Evolutionary conservation across 257 asterid genomes (phyloP).

Genomic region (Sherardia arvensis): DNA sequence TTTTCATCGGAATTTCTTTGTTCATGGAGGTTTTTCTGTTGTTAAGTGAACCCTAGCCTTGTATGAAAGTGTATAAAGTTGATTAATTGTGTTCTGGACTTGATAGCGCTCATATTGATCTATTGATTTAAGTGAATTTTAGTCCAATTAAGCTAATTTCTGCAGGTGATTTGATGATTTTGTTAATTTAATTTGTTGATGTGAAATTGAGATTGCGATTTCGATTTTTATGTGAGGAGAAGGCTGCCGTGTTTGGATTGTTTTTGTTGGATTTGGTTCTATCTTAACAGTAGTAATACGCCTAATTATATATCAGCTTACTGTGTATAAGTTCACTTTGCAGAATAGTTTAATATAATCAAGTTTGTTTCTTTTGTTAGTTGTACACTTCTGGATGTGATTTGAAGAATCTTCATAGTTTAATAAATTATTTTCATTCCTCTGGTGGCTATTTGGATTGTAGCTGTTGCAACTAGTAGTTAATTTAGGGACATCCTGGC

Average conservation of each 20-base stretch:
- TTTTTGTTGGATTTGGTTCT: not conserved
- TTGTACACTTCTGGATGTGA: conserved; percentile 5
- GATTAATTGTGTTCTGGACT: not conserved
- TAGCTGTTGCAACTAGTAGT: not conserved
- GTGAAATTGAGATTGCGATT: too few species aligned
- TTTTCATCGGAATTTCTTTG: not conserved
- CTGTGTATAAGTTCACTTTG: not conserved
- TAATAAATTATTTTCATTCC: conserved; percentile 4
- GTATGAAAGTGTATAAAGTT: not conserved
- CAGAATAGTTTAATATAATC: not conserved
- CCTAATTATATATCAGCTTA: not conserved
- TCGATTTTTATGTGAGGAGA: not conserved
- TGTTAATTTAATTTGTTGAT: not conserved
- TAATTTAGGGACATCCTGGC: not conserved
- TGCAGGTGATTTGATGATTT: not conserved
- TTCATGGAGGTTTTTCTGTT: not conserved
- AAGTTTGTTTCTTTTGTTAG: conserved; percentile 8
- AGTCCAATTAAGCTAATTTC: not conserved
- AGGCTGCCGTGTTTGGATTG: not conserved
- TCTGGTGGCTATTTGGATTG: not conserved
- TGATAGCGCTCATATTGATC: not conserved
- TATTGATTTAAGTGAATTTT: not conserved
- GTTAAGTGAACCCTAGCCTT: conserved; percentile 2
- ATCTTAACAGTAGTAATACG: too few species aligned
- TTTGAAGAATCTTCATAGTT: conserved; percentile 3